Percentiles rank a stretch among this genome's conserved stretches.
Evolutionary conservation across 495 filamentous ascomycete species (phyloP).

Genomic region (Lophiostoma macrostomum): DNA sequence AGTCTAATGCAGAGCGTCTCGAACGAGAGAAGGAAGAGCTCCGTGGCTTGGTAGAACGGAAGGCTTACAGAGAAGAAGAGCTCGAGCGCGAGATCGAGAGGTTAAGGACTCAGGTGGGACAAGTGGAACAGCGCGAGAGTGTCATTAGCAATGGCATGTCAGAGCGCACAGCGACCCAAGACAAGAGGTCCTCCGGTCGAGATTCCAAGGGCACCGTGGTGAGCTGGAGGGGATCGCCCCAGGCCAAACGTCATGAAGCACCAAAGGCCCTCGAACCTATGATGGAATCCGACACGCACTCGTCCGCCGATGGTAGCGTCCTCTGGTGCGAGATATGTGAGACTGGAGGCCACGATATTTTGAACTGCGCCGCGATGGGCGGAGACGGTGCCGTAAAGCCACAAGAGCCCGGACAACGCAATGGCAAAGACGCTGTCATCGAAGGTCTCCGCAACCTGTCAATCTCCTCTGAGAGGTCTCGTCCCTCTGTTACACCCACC

Average conservation of each 20-base stretch:
- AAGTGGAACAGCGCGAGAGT: conserved; percentile 43
- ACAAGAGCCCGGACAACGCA: conserved; percentile 30
- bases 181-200: conserved; percentile 53
- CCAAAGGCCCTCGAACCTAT: conserved; percentile 48
- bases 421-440: conserved; percentile 47
- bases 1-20: conserved; percentile 57
- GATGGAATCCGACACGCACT: conserved; percentile 70
- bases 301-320: conserved; percentile 67
- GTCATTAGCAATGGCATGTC: conserved; percentile 49
- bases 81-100: conserved; percentile 82
- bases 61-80: conserved; percentile 77
- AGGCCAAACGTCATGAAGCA: conserved; percentile 13
- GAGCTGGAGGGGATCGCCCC: conserved; percentile 41
- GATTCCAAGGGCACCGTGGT: conserved; percentile 60
- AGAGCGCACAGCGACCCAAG: conserved; percentile 37
- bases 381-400: conserved; percentile 15
- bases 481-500: conserved; percentile 34
- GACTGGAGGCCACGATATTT: conserved; percentile 85
- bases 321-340: conserved; percentile 98
- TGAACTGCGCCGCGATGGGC: conserved; percentile 66
- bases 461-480: conserved; percentile 37
- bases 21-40: conserved; percentile 77
- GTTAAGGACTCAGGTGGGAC: conserved; percentile 42
- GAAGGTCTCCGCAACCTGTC: conserved; percentile 48
- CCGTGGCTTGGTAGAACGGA: conserved; percentile 64